Percentiles rank a stretch among this genome's conserved stretches.
These are phyloP conservation scores for Coprinellus aureogranulatus DNA, from an alignment of 768 basidiomycete species.

Conservation along the genomic window DNA sequence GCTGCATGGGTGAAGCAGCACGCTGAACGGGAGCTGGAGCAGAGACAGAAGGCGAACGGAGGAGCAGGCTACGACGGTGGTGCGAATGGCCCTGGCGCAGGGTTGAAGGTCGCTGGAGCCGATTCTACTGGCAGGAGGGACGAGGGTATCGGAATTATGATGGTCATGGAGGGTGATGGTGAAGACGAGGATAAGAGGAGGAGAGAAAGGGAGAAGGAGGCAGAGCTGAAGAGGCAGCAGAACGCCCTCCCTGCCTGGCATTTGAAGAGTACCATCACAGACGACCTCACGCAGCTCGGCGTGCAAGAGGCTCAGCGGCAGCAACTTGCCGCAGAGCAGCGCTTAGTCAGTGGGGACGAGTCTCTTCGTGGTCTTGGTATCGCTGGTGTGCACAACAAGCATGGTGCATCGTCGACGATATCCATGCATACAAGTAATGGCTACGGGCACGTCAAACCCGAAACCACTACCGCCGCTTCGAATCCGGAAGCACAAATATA, in stretches of 20 bases:
- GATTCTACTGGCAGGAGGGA: constrained; percentile 58
- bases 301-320: constrained; percentile 64
- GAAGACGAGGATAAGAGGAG: constrained; percentile 78
- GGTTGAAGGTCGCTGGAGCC: constrained; percentile 74
- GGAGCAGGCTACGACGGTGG: constrained; percentile 4
- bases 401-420: constrained; percentile 13
- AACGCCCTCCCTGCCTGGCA: constrained; percentile 95
- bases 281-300: constrained; percentile 85
- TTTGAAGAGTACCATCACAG: constrained; percentile 91
- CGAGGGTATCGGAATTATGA: constrained; percentile 81
- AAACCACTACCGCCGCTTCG: background rate
- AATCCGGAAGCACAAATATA: constrained; percentile 30
- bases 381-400: constrained; percentile 31
- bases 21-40: constrained; percentile 55
- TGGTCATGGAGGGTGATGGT: constrained; percentile 88
- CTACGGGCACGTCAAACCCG: background rate
- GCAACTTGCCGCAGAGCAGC: constrained; percentile 22
- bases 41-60: constrained; percentile 7
- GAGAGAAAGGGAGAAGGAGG: constrained; percentile 74
- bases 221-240: constrained; percentile 82
- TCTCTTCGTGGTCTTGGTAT: constrained; percentile 68
- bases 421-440: background rate
- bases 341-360: constrained; percentile 52
- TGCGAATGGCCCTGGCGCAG: constrained; percentile 24
- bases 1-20: constrained; percentile 77